Evolutionary conservation across 208 protist species (phyloP), one percentile per base, ranked within the genome.

Genomic region (Histomonas meleagridis): DNA sequence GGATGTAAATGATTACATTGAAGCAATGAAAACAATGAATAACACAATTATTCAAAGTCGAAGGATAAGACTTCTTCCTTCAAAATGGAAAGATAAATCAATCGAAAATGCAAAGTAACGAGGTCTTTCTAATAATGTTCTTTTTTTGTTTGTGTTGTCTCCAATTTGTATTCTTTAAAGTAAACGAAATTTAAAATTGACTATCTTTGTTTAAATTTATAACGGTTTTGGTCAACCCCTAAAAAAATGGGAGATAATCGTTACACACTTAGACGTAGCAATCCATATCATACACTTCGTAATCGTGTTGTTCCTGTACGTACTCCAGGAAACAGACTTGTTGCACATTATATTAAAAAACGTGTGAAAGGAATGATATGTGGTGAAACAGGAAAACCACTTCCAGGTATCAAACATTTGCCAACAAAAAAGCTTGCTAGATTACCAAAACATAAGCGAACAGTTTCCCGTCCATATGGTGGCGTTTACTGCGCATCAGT

Each of bases 391-490:
- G 70, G 70, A 23, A 79, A 79, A 35, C 32, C 5, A 2, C 32
- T 79, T 51, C 14, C 32, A 7, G 70, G 70, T 28, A 79, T 79
- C 70, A 46, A 49, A 18, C 40, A 35, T 35, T 14, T 79, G 3
- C 28, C n/a, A 35, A 79, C 70, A 79, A 46, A 35, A 32, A 35
- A 79, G 18, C 70, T 79, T 35, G 40, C 40, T 28, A 23, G 70
- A 23, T 49, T 79, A 40, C 46, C 46, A 40, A 79, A 79, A 40
- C n/a, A 79, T 28, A 14, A 79, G 40, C n/a, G 70, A 51, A 79
- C 70, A 79, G 70, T 79, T 79, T 79, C 70, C n/a, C 70, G 70
- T 35, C 38, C 70, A 51, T 79, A 79, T 79, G 70, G 70, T 79
- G 70, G 70, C 28, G 70, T 79, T 51, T 79, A 79, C 70, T 79